Evolutionary conservation across 495 filamentous ascomycete genomes (phyloP).

Genomic region (Penicillium argentinense): DNA sequence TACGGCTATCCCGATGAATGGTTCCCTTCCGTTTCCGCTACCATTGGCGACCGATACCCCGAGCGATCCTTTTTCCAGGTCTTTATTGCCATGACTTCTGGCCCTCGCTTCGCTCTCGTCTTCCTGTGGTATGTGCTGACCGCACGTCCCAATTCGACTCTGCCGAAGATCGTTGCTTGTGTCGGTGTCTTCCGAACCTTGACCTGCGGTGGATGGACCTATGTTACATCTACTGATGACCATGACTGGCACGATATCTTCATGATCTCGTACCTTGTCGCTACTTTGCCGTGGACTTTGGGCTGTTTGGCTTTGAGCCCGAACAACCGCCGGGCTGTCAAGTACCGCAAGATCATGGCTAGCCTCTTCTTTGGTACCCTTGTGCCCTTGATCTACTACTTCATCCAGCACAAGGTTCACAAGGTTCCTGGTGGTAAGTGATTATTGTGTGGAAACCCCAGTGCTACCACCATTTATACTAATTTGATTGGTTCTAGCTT

Average conservation of each 20-base stretch:
- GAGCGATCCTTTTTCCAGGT: conserved; percentile 95
- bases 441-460: not conserved
- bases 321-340: conserved; percentile 77
- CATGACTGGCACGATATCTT: conserved; percentile 99
- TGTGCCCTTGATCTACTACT: conserved; percentile 91
- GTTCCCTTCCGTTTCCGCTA: conserved; percentile 98
- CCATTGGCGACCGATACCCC: conserved; percentile 98
- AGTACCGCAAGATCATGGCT: conserved; percentile 85
- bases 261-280: conserved; percentile 97
- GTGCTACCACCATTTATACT: not conserved
- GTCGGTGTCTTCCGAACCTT: conserved; percentile 85
- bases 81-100: conserved; percentile 95
- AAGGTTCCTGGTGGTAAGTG: conserved; percentile 86
- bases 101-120: conserved; percentile 89
- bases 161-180: conserved; percentile 80
- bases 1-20: conserved; percentile 97
- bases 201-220: conserved; percentile 98
- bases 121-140: conserved; percentile 92
- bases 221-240: conserved; percentile 97
- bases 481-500: conserved; percentile 56
- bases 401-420: conserved; percentile 98
- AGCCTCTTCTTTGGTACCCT: conserved; percentile 86
- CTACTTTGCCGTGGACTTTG: conserved; percentile 92
- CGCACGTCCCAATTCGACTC: conserved; percentile 64
- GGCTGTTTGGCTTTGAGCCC: conserved; percentile 90